Evolutionary conservation across 768 basidiomycete species (phyloP).

Genomic region (Chiua virens): DNA sequence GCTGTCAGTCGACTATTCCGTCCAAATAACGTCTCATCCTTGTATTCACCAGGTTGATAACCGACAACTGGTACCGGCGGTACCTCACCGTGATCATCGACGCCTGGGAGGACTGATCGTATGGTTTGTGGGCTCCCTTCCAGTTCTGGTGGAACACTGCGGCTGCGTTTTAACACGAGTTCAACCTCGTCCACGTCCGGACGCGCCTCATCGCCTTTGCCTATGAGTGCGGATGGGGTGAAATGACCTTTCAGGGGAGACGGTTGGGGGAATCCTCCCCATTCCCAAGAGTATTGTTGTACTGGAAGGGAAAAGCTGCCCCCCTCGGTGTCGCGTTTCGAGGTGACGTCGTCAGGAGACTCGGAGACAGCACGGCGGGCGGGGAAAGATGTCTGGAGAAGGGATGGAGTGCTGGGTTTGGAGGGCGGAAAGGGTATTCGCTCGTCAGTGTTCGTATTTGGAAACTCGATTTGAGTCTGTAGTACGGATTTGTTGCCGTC

Average conservation of each 20-base stretch:
- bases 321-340: constrained; percentile 12
- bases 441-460: not conserved
- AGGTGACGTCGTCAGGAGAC: constrained; percentile 51
- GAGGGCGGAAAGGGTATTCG: constrained; percentile 24
- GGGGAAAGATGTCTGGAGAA: constrained; percentile 33
- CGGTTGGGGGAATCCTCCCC: constrained; percentile 86
- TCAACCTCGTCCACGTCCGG: constrained; percentile 21
- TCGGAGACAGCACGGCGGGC: constrained; percentile 59
- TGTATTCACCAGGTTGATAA: constrained; percentile 4
- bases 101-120: constrained; percentile 18
- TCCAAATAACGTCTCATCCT: constrained; percentile 35
- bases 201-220: constrained; percentile 13
- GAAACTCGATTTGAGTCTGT: constrained; percentile 11
- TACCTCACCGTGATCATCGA: constrained; percentile 22
- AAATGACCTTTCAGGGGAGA: constrained; percentile 63
- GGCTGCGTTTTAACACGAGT: constrained; percentile 43
- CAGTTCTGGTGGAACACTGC: constrained; percentile 56
- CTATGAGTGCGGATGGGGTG: constrained; percentile 14
- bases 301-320: constrained; percentile 25
- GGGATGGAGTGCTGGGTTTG: constrained; percentile 16
- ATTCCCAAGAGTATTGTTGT: constrained; percentile 90
- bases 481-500: not conserved
- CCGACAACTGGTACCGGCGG: not conserved
- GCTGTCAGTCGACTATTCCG: constrained; percentile 57
- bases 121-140: constrained; percentile 42